Conservation (phyloP, 192 early-diverging fungal species). For the Backusella liffmaniae region DNA sequence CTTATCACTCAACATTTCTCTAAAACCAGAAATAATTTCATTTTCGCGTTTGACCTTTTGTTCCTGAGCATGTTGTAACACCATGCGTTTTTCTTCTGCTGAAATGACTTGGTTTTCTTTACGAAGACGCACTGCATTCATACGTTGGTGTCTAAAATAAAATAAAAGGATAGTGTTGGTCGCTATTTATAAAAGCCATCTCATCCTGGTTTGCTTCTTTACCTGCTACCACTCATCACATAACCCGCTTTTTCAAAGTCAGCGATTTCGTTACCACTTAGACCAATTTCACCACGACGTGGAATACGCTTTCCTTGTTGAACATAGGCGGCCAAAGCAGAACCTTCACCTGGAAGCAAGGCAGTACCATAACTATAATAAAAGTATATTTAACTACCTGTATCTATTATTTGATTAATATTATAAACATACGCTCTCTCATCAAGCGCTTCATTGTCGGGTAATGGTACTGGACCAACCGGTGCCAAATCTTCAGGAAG, state of each 20-base stretch:
- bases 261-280: conserved; percentile 82
- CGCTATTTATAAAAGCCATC: neutral
- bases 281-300: conserved; percentile 95
- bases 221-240: conserved; percentile 95
- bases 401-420: neutral
- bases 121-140: conserved; percentile 94
- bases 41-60: conserved; percentile 88
- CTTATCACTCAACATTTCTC: conserved; percentile 77
- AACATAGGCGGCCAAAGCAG: conserved; percentile 87
- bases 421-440: conserved; percentile 51
- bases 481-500: conserved; percentile 59
- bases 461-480: conserved; percentile 68
- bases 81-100: conserved; percentile 89
- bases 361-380: conserved; percentile 70
- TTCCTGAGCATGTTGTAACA: conserved; percentile 87
- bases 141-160: conserved; percentile 67
- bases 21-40: conserved; percentile 89
- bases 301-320: conserved; percentile 94
- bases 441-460: conserved; percentile 58
- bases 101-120: conserved; percentile 97
- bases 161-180: neutral
- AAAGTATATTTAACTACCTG: neutral
- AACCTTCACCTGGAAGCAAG: conserved; percentile 86
- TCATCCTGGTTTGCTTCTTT: neutral
- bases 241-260: conserved; percentile 84